Conservation (phyloP, 176 grass and related monocot genomes). For the Musa schizocarpa region DNA sequence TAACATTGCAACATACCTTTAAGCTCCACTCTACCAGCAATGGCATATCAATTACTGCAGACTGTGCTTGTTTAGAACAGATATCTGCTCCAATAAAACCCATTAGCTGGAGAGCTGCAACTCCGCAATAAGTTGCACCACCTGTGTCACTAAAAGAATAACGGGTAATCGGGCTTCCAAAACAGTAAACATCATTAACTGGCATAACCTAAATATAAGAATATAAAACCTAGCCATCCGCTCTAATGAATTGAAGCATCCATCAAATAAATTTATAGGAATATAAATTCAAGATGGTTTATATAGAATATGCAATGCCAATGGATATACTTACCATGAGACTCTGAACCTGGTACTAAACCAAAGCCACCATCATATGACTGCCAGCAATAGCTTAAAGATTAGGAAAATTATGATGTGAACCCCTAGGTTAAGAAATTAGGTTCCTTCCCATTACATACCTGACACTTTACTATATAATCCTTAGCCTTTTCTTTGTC, state of each 20-base stretch:
- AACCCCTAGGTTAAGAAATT: neutral
- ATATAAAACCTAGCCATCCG: neutral
- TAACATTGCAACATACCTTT: constrained; percentile 34
- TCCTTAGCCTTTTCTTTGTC: constrained; percentile 71
- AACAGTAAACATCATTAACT: neutral
- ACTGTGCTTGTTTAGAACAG: constrained; percentile 31
- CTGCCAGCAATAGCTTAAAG: constrained; percentile 35
- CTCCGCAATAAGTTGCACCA: constrained; percentile 85
- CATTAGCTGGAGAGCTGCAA: constrained; percentile 82
- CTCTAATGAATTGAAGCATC: neutral
- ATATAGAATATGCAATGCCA: constrained; percentile 10
- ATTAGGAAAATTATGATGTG: constrained; percentile 16
- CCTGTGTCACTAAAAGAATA: constrained; percentile 70
- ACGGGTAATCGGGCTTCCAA: constrained; percentile 26
- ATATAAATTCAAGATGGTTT: neutral
- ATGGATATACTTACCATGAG: constrained; percentile 64
- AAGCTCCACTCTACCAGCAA: constrained; percentile 81
- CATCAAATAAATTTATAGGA: neutral
- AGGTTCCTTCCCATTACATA: constrained; percentile 17
- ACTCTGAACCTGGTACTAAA: constrained; percentile 79
- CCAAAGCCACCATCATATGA: constrained; percentile 99
- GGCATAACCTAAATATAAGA: neutral
- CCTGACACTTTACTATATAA: constrained; percentile 82
- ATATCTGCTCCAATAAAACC: constrained; percentile 55
- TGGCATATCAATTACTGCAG: constrained; percentile 27